Percentiles rank a stretch among this genome's conserved stretches.
Evolutionary conservation across 2,329 filamentous ascomycete species (phyloP).

Genomic region (Colletotrichum acutatum): DNA sequence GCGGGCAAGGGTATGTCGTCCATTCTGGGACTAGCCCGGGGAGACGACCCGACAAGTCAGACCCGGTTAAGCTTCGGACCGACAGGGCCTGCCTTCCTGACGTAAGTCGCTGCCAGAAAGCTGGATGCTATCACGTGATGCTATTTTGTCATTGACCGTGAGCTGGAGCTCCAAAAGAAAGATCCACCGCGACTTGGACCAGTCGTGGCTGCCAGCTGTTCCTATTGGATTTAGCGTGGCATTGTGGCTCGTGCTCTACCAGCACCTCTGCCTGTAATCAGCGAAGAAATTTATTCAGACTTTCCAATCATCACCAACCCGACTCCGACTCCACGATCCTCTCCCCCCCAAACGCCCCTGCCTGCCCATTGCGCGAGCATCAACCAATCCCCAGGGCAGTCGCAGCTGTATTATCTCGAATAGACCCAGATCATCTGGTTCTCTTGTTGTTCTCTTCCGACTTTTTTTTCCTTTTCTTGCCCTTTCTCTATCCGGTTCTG

Average conservation of each 20-base stretch:
- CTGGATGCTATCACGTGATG: neutral
- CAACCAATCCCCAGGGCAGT: constrained; percentile 22
- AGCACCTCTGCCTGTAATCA: constrained; percentile 31
- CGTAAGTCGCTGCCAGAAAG: neutral
- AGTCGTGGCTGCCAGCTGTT: constrained; percentile 21
- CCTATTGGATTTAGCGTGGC: constrained; percentile 20
- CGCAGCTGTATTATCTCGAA: constrained; percentile 13
- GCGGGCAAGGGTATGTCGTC: constrained; percentile 23
- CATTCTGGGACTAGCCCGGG: constrained; percentile 9
- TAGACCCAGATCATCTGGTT: neutral
- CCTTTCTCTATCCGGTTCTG: constrained; percentile 41
- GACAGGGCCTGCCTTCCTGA: neutral
- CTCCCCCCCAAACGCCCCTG: constrained; percentile 18
- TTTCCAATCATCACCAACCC: constrained; percentile 20
- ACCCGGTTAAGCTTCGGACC: constrained; percentile 32
- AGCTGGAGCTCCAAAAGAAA: neutral
- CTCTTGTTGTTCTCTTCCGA: constrained; percentile 36
- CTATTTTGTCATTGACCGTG: neutral
- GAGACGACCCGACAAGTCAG: constrained; percentile 1
- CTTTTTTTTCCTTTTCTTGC: constrained; percentile 36
- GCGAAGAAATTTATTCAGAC: constrained; percentile 39
- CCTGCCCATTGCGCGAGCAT: constrained; percentile 31
- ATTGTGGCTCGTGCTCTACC: constrained; percentile 35
- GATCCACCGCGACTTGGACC: constrained; percentile 7
- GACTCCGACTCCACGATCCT: constrained; percentile 30